Evolutionary conservation across 73 alveolate genomes (phyloP), one percentile per base, ranked within the genome.

Genomic region (Paramecium sonneborni): DNA sequence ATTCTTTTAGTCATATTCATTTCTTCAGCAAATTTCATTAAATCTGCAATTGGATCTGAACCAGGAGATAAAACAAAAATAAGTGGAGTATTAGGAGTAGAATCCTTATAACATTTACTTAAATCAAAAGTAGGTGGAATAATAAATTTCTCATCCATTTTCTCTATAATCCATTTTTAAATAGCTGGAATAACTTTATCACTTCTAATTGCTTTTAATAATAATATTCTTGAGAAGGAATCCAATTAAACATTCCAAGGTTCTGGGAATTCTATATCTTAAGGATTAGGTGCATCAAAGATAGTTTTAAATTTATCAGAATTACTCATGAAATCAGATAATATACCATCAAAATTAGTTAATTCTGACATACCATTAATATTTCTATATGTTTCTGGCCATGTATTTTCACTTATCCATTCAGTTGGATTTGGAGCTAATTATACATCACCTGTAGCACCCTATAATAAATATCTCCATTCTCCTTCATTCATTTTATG

Each of bases 71-170:
- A 96, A 34, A 99, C 99, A 97, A 99, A 98, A 79, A 99, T 98
- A 56, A 99, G 96, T n/a, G 99, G 99, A 28, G 99, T 98, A n/a
- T 98, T 95, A 35, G 94, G 96, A 24, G 99, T 95, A 11, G 99
- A 96, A 95, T 99, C 99, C 67, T 98, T 98, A 96, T 95, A 99
- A 46, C 99, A 94, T 95, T 97, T 97, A 30, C 99, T 99, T 20
- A 99, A 92, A 97, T 98, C 99, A 90, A 99, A 99, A 23, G 99
- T 98, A 18, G 99, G 99, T 6, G 99, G 99, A 55, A 96, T 99
- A 24, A 99, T 98, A 87, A 98, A 99, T 85, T 96, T 97, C 67
- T 96, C 93, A 12, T 99, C 99, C 14, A 98, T 90, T 94, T 97
- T 97, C 88, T 94, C 97, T 57, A 93, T 96, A 82, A 99, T 98